A percentile compares a stretch with the other conserved stretches of the same genome.
These are phyloP conservation scores for Typha latifolia DNA, from an alignment of 176 grass and related monocot genomes.

Conservation along the genomic window DNA sequence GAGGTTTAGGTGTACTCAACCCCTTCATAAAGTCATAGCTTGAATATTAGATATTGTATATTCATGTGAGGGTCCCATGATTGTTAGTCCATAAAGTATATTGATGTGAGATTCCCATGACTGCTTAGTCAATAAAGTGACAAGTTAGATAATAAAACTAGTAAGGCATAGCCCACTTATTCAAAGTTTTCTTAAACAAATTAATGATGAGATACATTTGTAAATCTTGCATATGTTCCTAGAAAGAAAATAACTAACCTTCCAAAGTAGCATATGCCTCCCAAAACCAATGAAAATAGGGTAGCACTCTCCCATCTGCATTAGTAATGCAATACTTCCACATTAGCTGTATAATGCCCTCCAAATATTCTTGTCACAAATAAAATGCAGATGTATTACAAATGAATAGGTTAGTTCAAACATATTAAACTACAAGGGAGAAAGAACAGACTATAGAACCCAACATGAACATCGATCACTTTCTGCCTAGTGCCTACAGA, in stretches of 20 bases:
- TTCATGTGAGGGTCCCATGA: background rate
- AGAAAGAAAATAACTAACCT: constrained; percentile 29
- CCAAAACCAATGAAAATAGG: constrained; percentile 81
- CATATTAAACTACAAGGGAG: too few species aligned
- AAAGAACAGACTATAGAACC: too few species aligned
- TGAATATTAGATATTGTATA: background rate
- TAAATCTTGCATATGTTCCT: background rate
- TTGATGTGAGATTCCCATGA: background rate
- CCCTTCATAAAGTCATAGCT: background rate
- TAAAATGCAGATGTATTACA: background rate
- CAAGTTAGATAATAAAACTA: background rate
- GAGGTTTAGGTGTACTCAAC: too few species aligned
- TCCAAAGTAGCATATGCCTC: constrained; percentile 87
- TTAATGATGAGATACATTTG: background rate
- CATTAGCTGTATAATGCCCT: constrained; percentile 3
- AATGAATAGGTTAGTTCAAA: background rate
- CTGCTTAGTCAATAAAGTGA: background rate
- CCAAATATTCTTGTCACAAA: constrained; percentile 4
- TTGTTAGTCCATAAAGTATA: background rate
- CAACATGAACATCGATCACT: too few species aligned
- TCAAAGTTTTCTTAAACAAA: background rate
- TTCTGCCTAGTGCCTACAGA: too few species aligned
- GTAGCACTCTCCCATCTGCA: constrained; percentile 83
- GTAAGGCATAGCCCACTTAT: background rate
- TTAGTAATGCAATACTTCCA: constrained; percentile 12